phyloP scores from a whole-genome alignment of 805 yeast species.

The Cyberlindnera galapagoensis region DNA sequence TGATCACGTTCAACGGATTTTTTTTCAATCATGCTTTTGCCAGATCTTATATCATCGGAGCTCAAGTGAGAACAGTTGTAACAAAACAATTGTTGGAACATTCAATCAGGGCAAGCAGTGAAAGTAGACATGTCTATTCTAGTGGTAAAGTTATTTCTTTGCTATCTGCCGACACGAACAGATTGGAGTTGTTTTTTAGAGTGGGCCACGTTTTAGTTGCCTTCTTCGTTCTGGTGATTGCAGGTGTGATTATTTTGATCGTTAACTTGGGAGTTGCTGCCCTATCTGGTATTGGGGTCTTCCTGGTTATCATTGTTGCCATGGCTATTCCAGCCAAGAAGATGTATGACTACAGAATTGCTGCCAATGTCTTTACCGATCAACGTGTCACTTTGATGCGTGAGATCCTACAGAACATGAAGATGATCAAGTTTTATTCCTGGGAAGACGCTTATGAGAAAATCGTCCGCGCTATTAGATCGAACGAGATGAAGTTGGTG shows the following conservation, averaged over 20 bases:
- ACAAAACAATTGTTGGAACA: constrained; percentile 60
- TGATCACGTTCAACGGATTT: constrained; percentile 35
- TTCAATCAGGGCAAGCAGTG: constrained; percentile 46
- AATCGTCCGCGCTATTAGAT: constrained; percentile 43
- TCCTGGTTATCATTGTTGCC: constrained; percentile 32
- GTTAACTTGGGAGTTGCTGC: constrained; percentile 60
- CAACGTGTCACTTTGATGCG: constrained; percentile 54
- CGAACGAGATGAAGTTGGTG: constrained; percentile 45
- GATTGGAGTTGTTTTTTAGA: constrained; percentile 43
- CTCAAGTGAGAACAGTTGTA: constrained; percentile 53
- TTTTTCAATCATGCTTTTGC: constrained; percentile 44
- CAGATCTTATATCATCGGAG: constrained; percentile 50
- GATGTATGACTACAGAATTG: constrained; percentile 37
- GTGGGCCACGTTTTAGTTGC: not conserved
- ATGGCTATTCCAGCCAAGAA: constrained; percentile 40
- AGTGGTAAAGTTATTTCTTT: constrained; percentile 60
- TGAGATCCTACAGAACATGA: constrained; percentile 50
- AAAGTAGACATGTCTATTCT: constrained; percentile 46
- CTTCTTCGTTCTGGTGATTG: constrained; percentile 51
- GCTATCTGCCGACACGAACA: constrained; percentile 76
- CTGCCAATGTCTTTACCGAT: constrained; percentile 51
- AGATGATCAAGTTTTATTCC: constrained; percentile 68
- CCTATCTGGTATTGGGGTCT: constrained; percentile 51
- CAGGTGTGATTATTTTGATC: constrained; percentile 50
- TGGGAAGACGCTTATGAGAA: constrained; percentile 71